Percentiles rank a stretch among this genome's conserved stretches.
Evolutionary conservation across 2,329 filamentous ascomycete genomes (phyloP).

Genomic region (Teratosphaeria zuluensis): DNA sequence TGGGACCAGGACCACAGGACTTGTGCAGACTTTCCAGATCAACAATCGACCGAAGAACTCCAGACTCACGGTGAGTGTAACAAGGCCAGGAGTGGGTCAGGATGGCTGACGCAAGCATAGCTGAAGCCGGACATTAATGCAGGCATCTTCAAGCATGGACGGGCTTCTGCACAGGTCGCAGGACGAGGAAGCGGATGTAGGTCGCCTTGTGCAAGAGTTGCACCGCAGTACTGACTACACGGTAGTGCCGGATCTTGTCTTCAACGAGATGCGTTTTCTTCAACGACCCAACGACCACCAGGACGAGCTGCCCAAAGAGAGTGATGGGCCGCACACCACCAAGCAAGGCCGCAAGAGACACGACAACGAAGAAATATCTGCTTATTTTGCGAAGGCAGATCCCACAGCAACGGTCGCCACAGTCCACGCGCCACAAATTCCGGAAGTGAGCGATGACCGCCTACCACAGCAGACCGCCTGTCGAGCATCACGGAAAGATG

Average conservation of each 20-base stretch:
- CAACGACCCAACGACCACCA: conserved; percentile 25
- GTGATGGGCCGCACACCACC: conserved; percentile 22
- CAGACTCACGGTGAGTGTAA: conserved; percentile 34
- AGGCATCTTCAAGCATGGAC: conserved; percentile 42
- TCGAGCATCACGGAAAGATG: neutral
- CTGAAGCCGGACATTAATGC: conserved; percentile 32
- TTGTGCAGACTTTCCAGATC: conserved; percentile 36
- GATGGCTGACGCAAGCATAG: conserved; percentile 20
- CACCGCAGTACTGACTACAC: conserved; percentile 8
- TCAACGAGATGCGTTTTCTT: conserved; percentile 43
- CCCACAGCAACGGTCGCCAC: neutral
- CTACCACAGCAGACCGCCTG: neutral
- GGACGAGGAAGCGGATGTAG: conserved; percentile 29
- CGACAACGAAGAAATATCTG: conserved; percentile 35
- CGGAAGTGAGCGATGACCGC: neutral
- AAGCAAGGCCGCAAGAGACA: conserved; percentile 23
- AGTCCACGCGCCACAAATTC: conserved; percentile 1
- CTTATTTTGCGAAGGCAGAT: conserved; percentile 32
- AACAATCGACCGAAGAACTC: conserved; percentile 33
- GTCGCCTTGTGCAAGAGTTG: conserved; percentile 22
- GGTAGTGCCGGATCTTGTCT: conserved; percentile 42
- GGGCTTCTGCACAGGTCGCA: conserved; percentile 35
- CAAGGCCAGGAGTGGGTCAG: neutral
- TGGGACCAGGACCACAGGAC: conserved; percentile 26
- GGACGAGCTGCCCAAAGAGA: conserved; percentile 12